Conservation (phyloP, 371 early-diverging fungal species). For the Rhizopus arrhizus region DNA sequence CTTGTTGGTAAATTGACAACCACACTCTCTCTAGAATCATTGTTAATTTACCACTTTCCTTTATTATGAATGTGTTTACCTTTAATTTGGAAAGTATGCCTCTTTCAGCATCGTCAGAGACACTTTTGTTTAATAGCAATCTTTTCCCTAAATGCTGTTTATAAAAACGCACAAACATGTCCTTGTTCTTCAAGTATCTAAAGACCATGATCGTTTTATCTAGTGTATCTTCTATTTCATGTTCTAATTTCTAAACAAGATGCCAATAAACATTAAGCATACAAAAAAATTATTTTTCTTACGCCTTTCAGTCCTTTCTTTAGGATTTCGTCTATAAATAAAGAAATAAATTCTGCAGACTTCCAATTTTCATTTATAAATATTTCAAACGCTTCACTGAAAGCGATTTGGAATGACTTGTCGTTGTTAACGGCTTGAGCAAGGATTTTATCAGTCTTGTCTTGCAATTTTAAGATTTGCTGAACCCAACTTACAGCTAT, state of each 20-base stretch:
- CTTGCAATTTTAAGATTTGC: constrained; percentile 72
- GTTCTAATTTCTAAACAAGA: constrained; percentile 75
- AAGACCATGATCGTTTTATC: constrained; percentile 85
- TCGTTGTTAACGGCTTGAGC: constrained; percentile 68
- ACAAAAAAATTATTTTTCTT: constrained; percentile 19
- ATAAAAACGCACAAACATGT: constrained; percentile 93
- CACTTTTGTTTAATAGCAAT: constrained; percentile 70
- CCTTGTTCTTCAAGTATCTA: constrained; percentile 87
- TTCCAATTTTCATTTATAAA: constrained; percentile 77
- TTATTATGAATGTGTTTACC: constrained; percentile 39
- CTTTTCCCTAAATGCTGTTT: constrained; percentile 88
- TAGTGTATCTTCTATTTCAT: constrained; percentile 80
- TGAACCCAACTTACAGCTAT: constrained; percentile 83
- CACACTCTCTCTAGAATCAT: constrained; percentile 78
- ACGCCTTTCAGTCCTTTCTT: constrained; percentile 86
- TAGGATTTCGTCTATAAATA: constrained; percentile 92
- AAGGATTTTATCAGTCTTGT: constrained; percentile 72
- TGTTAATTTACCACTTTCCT: neutral
- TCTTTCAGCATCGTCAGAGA: constrained; percentile 87
- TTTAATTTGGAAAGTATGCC: constrained; percentile 87
- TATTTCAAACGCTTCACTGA: constrained; percentile 74
- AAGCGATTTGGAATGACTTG: constrained; percentile 65
- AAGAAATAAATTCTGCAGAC: constrained; percentile 85
- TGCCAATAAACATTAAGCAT: neutral
- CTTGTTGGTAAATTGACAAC: constrained; percentile 86